phyloP scores from a whole-genome alignment of 345 rosid species.

The Clarkia xantiana region DNA sequence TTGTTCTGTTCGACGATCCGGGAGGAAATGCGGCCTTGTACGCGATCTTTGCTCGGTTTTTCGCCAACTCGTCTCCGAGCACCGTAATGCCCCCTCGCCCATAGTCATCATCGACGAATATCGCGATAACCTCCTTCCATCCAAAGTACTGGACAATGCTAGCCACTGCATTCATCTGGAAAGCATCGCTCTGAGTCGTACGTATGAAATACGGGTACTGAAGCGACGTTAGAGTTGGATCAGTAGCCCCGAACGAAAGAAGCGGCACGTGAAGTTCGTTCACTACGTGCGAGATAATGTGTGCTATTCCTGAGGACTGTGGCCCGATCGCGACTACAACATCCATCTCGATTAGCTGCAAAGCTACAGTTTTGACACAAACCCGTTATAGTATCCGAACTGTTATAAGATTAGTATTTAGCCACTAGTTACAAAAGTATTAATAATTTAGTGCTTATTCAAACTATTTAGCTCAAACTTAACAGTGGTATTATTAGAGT shows the following conservation, averaged over 20 bases:
- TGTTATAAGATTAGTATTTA: no score
- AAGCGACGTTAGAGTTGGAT: conserved; percentile 41
- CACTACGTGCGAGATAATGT: conserved; percentile 58
- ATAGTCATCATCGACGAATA: conserved; percentile 83
- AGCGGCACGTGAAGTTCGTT: conserved; percentile 57
- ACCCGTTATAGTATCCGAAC: no score
- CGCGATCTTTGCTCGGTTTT: conserved; percentile 58
- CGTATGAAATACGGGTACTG: conserved; percentile 63
- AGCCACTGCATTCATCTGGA: conserved; percentile 81
- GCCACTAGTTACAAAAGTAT: no score
- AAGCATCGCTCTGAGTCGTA: conserved; percentile 44
- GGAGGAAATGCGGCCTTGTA: conserved; percentile 62
- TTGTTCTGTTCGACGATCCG: conserved; percentile 26
- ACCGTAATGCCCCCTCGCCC: conserved; percentile 71
- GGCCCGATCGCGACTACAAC: conserved; percentile 77
- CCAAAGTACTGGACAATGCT: conserved; percentile 40
- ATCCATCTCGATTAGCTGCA: conserved; percentile 68
- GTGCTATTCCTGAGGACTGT: conserved; percentile 88
- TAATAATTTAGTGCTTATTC: no score
- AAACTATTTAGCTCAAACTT: no score
- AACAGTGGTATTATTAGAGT: no score
- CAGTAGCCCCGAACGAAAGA: conserved; percentile 61
- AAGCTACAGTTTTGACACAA: conserved; percentile 34
- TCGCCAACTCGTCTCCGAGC: conserved; percentile 63
- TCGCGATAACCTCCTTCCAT: conserved; percentile 76